A percentile compares a stretch with the other conserved stretches of the same genome.
Evolutionary conservation across 2,329 filamentous ascomycete genomes (phyloP).

Genomic region (Calonectria pseudoreteaudii): DNA sequence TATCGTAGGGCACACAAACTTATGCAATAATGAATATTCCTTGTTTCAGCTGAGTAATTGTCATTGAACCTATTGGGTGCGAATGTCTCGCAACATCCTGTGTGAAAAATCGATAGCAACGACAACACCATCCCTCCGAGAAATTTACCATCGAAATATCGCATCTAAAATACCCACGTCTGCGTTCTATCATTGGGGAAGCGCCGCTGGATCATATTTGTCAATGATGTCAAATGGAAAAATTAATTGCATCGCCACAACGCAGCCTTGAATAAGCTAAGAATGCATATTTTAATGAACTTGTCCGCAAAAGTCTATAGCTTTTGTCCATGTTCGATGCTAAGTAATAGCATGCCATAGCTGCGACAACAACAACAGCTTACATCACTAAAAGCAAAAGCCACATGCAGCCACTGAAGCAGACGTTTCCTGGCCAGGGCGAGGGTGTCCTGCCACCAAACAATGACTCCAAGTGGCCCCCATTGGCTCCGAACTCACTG

Average conservation of each 20-base stretch:
- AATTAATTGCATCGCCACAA: not conserved
- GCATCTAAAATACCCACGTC: not conserved
- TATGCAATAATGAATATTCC: not conserved
- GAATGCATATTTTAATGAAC: not conserved
- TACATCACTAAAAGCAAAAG: not conserved
- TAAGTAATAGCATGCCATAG: not conserved
- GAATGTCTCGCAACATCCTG: not conserved
- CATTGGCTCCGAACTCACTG: not conserved
- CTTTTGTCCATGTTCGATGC: too few species aligned
- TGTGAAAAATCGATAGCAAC: not conserved
- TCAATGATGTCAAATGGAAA: not conserved
- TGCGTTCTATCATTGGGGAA: not conserved
- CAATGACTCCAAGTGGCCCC: not conserved
- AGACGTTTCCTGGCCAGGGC: not conserved
- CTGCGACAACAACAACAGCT: not conserved
- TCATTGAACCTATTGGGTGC: not conserved
- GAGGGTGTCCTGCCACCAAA: not conserved
- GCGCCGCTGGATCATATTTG: not conserved
- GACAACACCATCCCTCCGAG: not conserved
- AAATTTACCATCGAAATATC: not conserved
- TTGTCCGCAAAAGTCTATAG: not conserved
- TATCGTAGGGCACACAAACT: not conserved
- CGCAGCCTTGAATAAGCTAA: not conserved
- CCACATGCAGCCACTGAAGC: not conserved
- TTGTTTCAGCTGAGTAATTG: not conserved